Base-by-base conservation (phyloP, 2,329 filamentous ascomycete species). In the Didymella exigua region DNA sequence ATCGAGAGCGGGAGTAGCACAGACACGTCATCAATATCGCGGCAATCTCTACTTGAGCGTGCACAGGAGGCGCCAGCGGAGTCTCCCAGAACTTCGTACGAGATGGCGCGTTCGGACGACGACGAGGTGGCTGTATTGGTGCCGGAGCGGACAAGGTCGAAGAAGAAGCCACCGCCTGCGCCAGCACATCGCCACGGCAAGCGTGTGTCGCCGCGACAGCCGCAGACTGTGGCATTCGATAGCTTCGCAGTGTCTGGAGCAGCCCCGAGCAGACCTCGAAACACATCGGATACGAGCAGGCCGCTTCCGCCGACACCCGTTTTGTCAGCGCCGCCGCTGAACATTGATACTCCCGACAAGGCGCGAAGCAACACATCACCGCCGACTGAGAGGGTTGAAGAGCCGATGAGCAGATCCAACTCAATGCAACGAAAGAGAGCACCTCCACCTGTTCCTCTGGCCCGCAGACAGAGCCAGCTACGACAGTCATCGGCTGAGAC, bases 131-230 rank as follows among this genome's bases (percentile, higher is more conserved):
- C 62, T 37, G 60, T 58, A 10, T 52, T 69, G 21, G 60, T 70
- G 24, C 61, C 63, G 9, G 67, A 70, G 43, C 68, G 46, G 43
- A 70, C 77, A 34, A 77, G 81, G 60, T 89, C 88, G 69, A 86
- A 85, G 74, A 85, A 84, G 59, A 88, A 89, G 13, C 89, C 90
- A 5, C 88, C 89, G 1, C 74, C 73, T 19, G 67, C 72, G 6
- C 89, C 89, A 10, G 91, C 84, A 68, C 91, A 89, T 46, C 85
- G 89, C 49, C 89, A 93, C 75, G 91, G 91, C 4, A 93, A 89
- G 73, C 81, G 87, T 16, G 89, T 93, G 60, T 85, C 81, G 61
- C 72, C 65, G 62, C 56, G 76, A 75, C 79, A 54, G 62, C 78
- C 69, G 53, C 75, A 70, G 68, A 74, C 60, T 16, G 70, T 73